Base-by-base conservation (phyloP, 2,329 filamentous ascomycete species). In the Ceratocystis colombiana region DNA sequence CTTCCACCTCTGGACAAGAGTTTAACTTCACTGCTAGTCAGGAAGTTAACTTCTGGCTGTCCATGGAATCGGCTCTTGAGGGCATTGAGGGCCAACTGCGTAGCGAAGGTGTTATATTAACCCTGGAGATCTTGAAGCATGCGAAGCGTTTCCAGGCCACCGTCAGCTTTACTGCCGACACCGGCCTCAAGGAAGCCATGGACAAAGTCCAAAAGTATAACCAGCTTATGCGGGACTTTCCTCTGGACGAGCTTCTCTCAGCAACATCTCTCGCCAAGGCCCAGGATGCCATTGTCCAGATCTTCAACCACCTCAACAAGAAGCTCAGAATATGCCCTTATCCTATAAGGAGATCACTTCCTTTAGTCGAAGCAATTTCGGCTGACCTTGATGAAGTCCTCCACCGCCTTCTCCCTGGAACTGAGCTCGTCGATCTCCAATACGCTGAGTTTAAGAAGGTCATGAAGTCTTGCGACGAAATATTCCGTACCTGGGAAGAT, bases 191-290 rank as follows among this genome's bases (percentile, higher is more conserved):
- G 75, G 94, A 99, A 76, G 91, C 91, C 28, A 94, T 92, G 75
- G 94, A 99, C 69, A 88, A 89, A 74, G 95, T 99, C 61, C 90
- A 96, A 75, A 96, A 96, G 76, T 99, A 97, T 80, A 99, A 99
- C 74, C 90, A 96, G 77, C 83, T 99, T 28, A 97, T 99, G 90
- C 88, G 94, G 69, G 95, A 99, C 74, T 97, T 99, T 70, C 94
- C 94, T 0, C 80, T 99, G 44, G 93, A 97, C 73, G 94, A 99
- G 75, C 79, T 99, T 33, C 82, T 96, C 20, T 96, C 94, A 17
- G 92, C 94, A 1, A 95, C 92, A 0, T 93, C 92, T 0, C 77
- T 99, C 57, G 80, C 86, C 71, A 96, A 96, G 76, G 86, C 96
- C 2, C 86, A 94, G 72, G 92, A 97, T 72, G 89, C 94, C 5